phyloP scores from a whole-genome alignment of 129 eudicot genomes.

The Calendula officinalis region DNA sequence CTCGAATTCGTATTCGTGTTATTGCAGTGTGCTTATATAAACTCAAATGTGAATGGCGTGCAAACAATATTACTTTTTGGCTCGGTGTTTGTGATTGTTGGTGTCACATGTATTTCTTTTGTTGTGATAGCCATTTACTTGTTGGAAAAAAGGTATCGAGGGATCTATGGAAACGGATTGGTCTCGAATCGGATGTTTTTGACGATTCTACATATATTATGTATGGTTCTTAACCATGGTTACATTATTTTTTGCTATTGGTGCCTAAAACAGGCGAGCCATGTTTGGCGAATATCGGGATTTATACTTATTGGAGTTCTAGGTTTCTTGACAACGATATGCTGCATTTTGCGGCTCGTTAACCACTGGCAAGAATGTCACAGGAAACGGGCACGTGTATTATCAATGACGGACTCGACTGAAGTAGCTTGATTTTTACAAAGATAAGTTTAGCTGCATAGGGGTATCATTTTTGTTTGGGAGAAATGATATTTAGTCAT shows the following conservation, averaged over 20 bases:
- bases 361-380: neutral
- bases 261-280: neutral
- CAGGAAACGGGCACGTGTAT: neutral
- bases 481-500: no score
- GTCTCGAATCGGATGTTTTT: neutral
- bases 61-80: neutral
- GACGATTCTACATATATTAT: neutral
- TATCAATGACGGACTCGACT: neutral
- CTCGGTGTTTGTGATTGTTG: neutral
- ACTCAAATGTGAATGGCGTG: neutral
- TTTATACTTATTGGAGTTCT: neutral
- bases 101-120: neutral
- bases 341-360: neutral
- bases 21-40: neutral
- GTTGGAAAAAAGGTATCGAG: neutral
- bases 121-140: neutral
- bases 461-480: no score
- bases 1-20: neutral
- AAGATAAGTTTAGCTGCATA: neutral
- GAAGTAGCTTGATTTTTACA: neutral
- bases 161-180: neutral
- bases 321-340: neutral
- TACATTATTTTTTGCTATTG: neutral
- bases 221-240: neutral
- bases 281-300: slow-evolving; percentile 4